Conservation (phyloP, 192 early-diverging fungal genomes). For the Lobosporangium transversale region DNA sequence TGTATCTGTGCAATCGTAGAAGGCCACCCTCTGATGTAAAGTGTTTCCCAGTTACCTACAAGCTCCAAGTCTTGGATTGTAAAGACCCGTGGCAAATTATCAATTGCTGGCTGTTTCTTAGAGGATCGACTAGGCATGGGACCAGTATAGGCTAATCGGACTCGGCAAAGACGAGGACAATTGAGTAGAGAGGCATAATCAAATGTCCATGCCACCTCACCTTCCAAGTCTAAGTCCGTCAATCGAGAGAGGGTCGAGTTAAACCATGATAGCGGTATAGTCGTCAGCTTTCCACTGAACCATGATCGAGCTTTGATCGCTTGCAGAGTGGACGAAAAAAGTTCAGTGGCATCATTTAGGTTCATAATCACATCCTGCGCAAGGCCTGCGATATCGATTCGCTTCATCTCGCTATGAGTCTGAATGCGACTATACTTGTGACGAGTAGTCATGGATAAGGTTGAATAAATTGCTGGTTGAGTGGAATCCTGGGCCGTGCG, state of each 20-base stretch:
- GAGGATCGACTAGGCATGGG: conserved; percentile 46
- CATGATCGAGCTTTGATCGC: conserved; percentile 20
- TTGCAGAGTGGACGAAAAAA: conserved; percentile 27
- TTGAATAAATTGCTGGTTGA: not conserved
- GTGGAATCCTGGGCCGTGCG: not conserved
- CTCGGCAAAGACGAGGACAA: conserved; percentile 24
- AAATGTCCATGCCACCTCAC: conserved; percentile 51
- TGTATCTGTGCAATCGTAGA: conserved; percentile 3
- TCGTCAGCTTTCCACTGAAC: conserved; percentile 29
- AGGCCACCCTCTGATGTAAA: conserved; percentile 27
- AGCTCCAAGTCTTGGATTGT: conserved; percentile 32
- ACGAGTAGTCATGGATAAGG: not conserved
- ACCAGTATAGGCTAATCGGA: conserved; percentile 34
- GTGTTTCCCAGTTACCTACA: conserved; percentile 41
- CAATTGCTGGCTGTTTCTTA: conserved; percentile 35
- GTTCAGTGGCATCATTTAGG: conserved; percentile 27
- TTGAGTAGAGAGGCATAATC: conserved; percentile 16
- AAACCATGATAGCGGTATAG: conserved; percentile 25
- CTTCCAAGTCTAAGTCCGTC: conserved; percentile 31
- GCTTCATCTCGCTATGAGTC: conserved; percentile 4
- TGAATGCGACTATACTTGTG: not conserved
- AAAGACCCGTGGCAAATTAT: conserved; percentile 2
- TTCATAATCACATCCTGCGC: conserved; percentile 21
- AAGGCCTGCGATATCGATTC: conserved; percentile 27
- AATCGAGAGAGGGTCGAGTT: conserved; percentile 8